Base-by-base conservation (phyloP, 805 yeast species). In the Myxozyma kluyveri region DNA sequence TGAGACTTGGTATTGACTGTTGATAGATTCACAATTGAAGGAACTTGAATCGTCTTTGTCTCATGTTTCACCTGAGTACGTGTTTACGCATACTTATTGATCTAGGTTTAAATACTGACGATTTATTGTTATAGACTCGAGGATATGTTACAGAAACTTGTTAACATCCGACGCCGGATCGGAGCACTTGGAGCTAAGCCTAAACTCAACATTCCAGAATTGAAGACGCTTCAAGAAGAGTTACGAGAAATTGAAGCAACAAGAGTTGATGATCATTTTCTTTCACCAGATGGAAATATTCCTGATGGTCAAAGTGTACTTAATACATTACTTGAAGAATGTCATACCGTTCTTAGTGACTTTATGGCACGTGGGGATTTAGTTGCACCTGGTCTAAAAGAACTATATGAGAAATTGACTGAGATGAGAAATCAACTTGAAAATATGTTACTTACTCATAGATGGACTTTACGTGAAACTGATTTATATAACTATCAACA, bases 401-500 rank as follows among this genome's bases (percentile, higher is more conserved):
- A 79, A 17, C 74, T 86, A 26, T 90, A 86, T 69, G 75, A 79
- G 44, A 75, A 79, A 52, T 73, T 93, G 59, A 72, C 79, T 27
- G 79, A 77, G 41, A 75, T 88, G 61, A 87, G 88, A 67, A 75
- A 80, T 22, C 83, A 83, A 18, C 75, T 93, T 55, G 96, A 88
- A 61, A 88, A 87, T 60, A 73, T 93, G 57, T 75, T 91, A 62
- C 81, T 93, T 41, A 93, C 99, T 2, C 83, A 96, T 69, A 80
- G 99, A 67, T 93, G 99, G 99, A 91, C 98, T 1, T 74, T 93
- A 72, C 81, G 99, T 65, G 96, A 90, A 64, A 93, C 99, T 0
- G 99, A 93, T 70, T 75, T 93, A 56, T 93, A 86, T 71, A 76
- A 78, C 44, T 90, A 86, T 67, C 96, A 89, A 69, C 81, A 83